These are phyloP conservation scores for Naganishia randhawae DNA, from an alignment of 768 basidiomycete species.

Conservation along the genomic window DNA sequence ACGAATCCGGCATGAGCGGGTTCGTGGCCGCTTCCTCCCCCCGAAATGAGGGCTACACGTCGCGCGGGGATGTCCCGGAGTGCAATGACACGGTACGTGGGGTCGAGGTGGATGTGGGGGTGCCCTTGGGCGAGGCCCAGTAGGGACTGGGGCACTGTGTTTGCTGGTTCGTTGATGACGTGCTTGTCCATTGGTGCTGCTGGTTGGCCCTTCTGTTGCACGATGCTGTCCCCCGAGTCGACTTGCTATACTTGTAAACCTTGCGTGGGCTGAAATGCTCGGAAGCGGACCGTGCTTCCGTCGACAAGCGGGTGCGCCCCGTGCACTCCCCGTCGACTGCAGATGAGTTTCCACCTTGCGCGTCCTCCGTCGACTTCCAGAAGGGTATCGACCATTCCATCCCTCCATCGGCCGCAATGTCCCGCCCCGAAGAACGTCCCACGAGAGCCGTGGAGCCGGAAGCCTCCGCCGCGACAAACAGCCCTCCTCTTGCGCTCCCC, in stretches of 20 bases:
- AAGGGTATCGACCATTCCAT: neutral
- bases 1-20: slow-evolving; percentile 86
- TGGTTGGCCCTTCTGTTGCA: too few relatives aligned
- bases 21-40: slow-evolving; percentile 65
- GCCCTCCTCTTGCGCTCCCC: slow-evolving; percentile 19
- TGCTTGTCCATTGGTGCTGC: slow-evolving; percentile 58
- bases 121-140: slow-evolving; percentile 63
- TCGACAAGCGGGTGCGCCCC: slow-evolving; percentile 6
- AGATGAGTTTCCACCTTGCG: neutral
- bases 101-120: slow-evolving; percentile 68
- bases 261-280: neutral
- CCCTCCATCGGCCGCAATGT: neutral
- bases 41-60: slow-evolving; percentile 38
- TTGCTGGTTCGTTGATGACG: slow-evolving; percentile 66
- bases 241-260: too few relatives aligned
- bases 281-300: neutral
- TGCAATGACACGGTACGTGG: slow-evolving; percentile 31
- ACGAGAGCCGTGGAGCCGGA: neutral
- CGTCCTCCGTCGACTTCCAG: neutral
- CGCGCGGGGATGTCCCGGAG: slow-evolving; percentile 19
- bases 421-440: neutral
- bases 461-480: neutral
- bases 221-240: too few relatives aligned
- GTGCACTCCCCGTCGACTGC: neutral
- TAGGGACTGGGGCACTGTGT: slow-evolving; percentile 74